Conservation (phyloP, 2,329 filamentous ascomycete genomes). For the Cercospora sp. region DNA sequence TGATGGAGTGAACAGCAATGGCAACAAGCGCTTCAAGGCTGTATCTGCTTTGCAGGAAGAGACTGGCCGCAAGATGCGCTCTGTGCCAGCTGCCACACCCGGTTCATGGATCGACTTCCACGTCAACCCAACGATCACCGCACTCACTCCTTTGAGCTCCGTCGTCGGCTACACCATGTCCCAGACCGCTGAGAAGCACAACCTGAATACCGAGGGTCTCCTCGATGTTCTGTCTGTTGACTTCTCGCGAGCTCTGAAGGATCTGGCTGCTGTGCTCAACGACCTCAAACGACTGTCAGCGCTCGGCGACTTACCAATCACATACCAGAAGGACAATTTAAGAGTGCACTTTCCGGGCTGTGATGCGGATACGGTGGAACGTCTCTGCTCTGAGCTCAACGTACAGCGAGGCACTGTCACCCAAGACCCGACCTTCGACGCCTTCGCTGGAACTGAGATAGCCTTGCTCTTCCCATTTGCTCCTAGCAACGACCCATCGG, state of each 20-base stretch:
- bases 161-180: conserved; percentile 55
- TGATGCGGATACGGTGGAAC: conserved; percentile 77
- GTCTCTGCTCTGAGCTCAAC: conserved; percentile 83
- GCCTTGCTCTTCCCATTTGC: conserved; percentile 87
- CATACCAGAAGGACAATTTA: conserved; percentile 67
- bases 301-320: conserved; percentile 81
- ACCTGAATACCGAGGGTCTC: conserved; percentile 78
- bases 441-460: conserved; percentile 66
- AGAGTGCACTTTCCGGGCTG: conserved; percentile 90
- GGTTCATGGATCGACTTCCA: conserved; percentile 88
- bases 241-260: conserved; percentile 82
- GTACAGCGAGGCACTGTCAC: conserved; percentile 74
- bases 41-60: conserved; percentile 76
- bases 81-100: conserved; percentile 58
- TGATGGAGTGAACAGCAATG: conserved; percentile 70
- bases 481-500: conserved; percentile 55
- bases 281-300: conserved; percentile 76
- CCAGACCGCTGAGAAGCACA: conserved; percentile 43
- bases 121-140: conserved; percentile 85
- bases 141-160: conserved; percentile 70
- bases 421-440: conserved; percentile 76
- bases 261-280: conserved; percentile 74
- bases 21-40: conserved; percentile 75
- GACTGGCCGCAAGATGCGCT: conserved; percentile 66
- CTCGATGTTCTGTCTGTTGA: conserved; percentile 83